phyloP scores from a whole-genome alignment of 108 stramenopile species.

The Epipyxis sp. region DNA sequence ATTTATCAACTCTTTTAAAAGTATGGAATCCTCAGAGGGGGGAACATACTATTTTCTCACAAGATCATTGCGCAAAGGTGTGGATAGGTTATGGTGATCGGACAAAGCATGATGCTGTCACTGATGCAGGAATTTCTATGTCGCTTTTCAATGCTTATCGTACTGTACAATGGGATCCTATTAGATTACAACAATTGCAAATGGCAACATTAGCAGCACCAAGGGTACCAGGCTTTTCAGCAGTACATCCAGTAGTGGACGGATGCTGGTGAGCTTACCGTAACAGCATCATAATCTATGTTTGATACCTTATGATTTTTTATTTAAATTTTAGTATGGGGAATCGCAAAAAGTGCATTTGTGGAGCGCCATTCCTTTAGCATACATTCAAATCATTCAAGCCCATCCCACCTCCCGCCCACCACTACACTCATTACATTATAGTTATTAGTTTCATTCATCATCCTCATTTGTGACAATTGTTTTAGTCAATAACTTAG shows the following conservation, averaged over 20 bases:
- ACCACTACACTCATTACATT: too few species aligned
- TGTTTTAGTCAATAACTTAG: too few species aligned
- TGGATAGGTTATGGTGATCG: constrained; percentile 25
- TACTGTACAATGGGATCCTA: constrained; percentile 1
- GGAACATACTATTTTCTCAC: constrained; percentile 19
- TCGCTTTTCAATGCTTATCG: constrained; percentile 18
- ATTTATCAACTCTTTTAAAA: neutral
- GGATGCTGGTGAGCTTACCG: constrained; percentile 16
- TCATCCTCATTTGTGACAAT: too few species aligned
- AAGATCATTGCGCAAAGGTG: constrained; percentile 28
- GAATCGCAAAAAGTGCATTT: constrained; percentile 16
- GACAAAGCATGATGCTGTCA: constrained; percentile 20
- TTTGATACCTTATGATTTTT: neutral
- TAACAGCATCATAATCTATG: neutral
- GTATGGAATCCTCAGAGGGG: constrained; percentile 9
- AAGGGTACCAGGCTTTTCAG: neutral
- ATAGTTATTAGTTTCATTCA: too few species aligned
- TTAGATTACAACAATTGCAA: neutral
- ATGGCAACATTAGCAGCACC: neutral
- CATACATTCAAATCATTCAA: too few species aligned
- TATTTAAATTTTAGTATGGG: constrained; percentile 2
- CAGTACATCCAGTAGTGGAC: neutral
- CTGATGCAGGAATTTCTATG: constrained; percentile 17
- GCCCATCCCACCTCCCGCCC: too few species aligned
- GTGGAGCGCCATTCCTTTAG: constrained; percentile 14